Evolutionary conservation across 345 rosid genomes (phyloP), one percentile per base, ranked within the genome.

Genomic region (Firmiana major): DNA sequence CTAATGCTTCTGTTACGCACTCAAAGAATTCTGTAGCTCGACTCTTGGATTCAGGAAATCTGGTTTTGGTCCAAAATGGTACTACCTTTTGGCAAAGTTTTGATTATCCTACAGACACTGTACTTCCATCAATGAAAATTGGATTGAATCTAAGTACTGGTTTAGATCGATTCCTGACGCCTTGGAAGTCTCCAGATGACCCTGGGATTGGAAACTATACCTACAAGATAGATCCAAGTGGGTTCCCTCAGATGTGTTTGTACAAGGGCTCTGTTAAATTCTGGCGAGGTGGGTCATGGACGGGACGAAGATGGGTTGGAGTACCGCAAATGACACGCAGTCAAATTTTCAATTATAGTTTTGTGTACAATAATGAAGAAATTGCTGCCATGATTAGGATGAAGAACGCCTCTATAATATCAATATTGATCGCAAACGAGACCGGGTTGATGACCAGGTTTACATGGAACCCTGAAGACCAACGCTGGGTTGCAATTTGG

Each of bases 251-350:
- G 74, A 6, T 82, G 76, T 53, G 78, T 31, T 46, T 90, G 34
- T 88, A 87, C 73, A 78, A 83, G 15, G 89, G 85, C n/a, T 34
- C 53, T 10, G 10, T 0, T 10, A 73, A 54, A 3, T 54, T 73
- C 72, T 91, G 90, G 91, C 88, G 96, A 53, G 76, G 72, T 4
- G 94, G 97, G 5, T 77, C 89, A 19, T 87, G 92, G 94, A 90
- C 85, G 1, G 92, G 92, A 7, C 67, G 43, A 16, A 81, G 90
- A 76, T 90, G 87, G 94, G 87, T 81, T 62, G 94, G 94, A 9
- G 83, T 91, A 19, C 97, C 92, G 3, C 84, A 83, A 67, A 88
- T 91, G 92, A 72, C 83, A 1, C 54, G 28, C 8, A 51, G 16
- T 62, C 83, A 21, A 58, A 86, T 87, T 40, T 85, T 77, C 24